Percentiles rank a stretch among this genome's conserved stretches.
Evolutionary conservation across 768 basidiomycete species (phyloP).

Genomic region (Galerina sulciceps): DNA sequence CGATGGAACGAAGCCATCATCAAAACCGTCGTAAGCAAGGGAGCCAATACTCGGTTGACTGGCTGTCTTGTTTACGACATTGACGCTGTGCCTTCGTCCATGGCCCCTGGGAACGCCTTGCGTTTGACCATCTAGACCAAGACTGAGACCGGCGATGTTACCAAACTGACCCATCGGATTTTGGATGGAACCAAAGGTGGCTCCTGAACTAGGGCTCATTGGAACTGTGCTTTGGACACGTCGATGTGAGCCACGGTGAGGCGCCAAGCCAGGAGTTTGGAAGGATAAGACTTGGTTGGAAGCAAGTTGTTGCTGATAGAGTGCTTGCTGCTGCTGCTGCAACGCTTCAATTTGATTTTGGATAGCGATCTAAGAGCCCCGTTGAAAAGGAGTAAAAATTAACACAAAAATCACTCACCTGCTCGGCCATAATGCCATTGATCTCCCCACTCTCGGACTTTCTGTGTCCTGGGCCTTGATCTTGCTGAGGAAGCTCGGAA

Average conservation of each 20-base stretch:
- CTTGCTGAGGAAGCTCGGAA: conserved; percentile 34
- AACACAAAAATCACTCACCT: conserved; percentile 65
- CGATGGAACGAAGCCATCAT: conserved; percentile 78
- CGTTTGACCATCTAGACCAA: conserved; percentile 68
- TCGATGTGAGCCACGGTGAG: conserved; percentile 65
- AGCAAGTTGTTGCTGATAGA: conserved; percentile 89
- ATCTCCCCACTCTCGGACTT: conserved; percentile 77
- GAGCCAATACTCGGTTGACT: conserved; percentile 51
- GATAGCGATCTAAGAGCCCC: conserved; percentile 69
- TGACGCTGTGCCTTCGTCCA: conserved; percentile 89
- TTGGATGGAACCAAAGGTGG: conserved; percentile 49
- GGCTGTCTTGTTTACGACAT: conserved; percentile 79
- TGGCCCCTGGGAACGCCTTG: conserved; percentile 80
- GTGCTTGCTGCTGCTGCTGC: conserved; percentile 88
- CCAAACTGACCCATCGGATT: conserved; percentile 74
- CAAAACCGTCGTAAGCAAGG: conserved; percentile 66
- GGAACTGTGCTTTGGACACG: conserved; percentile 89
- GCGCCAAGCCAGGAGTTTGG: conserved; percentile 75
- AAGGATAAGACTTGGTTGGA: conserved; percentile 85
- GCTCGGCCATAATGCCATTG: conserved; percentile 92
- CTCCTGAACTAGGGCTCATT: conserved; percentile 49
- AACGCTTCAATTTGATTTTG: conserved; percentile 91
- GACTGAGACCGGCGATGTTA: conserved; percentile 49
- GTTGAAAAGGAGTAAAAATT: neutral
- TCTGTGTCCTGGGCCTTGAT: conserved; percentile 42